These are phyloP conservation scores for Saccharomycopsis fodiens DNA, from an alignment of 805 yeast species.

Conservation along the genomic window DNA sequence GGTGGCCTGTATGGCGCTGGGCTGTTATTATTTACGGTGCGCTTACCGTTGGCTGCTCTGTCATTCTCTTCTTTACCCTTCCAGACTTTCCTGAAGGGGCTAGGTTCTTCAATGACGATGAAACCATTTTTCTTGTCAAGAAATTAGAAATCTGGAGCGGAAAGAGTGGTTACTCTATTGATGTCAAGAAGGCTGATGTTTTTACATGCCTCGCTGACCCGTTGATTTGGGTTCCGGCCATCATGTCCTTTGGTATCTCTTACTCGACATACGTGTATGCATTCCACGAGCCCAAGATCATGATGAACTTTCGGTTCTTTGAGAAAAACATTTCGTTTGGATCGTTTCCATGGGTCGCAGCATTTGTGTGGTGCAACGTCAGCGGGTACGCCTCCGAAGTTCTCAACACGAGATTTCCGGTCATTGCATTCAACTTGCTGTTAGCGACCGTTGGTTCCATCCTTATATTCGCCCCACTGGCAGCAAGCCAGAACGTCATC, in stretches of 20 bases:
- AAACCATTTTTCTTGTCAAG: slow-evolving; percentile 44
- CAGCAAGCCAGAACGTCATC: slow-evolving; percentile 28
- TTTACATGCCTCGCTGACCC: slow-evolving; percentile 26
- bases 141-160: slow-evolving; percentile 52
- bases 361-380: slow-evolving; percentile 23
- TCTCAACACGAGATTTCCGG: slow-evolving; percentile 46
- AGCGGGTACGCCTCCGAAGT: slow-evolving; percentile 46
- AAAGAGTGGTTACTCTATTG: slow-evolving; percentile 42
- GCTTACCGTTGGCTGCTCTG: slow-evolving; percentile 25
- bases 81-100: slow-evolving; percentile 74
- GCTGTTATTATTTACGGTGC: slow-evolving; percentile 43
- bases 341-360: slow-evolving; percentile 17
- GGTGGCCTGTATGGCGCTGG: slow-evolving; percentile 48
- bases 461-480: slow-evolving; percentile 29
- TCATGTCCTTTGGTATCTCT: slow-evolving; percentile 15
- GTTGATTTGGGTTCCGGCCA: slow-evolving; percentile 13
- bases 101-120: slow-evolving; percentile 43
- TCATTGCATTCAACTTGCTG: slow-evolving; percentile 27
- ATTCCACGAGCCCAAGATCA: slow-evolving; percentile 18
- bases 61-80: slow-evolving; percentile 38
- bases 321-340: slow-evolving; percentile 10
- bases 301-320: slow-evolving; percentile 3
- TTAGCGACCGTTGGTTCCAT: slow-evolving; percentile 46
- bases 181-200: slow-evolving; percentile 39
- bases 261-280: slow-evolving; percentile 19